Evolutionary conservation across 2,329 filamentous ascomycete species (phyloP).

Genomic region (Neofusicoccum sp.): DNA sequence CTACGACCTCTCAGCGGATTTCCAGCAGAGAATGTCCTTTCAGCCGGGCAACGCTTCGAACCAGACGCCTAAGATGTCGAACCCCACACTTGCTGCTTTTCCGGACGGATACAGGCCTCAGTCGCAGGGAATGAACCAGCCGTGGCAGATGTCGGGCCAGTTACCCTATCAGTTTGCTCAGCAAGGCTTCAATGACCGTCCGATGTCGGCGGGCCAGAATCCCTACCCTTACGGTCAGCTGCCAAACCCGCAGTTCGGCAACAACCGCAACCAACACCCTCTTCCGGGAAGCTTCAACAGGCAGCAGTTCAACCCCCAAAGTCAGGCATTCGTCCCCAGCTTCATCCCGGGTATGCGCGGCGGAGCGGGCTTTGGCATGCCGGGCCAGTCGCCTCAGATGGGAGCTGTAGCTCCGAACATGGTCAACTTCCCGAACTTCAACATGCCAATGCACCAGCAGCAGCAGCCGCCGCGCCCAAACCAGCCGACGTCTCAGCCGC

Average conservation of each 20-base stretch:
- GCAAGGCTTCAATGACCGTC: constrained; percentile 30
- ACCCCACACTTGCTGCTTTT: constrained; percentile 33
- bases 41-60: constrained; percentile 36
- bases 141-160: constrained; percentile 29
- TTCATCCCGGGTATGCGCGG: constrained; percentile 30
- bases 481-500: constrained; percentile 28
- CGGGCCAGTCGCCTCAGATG: constrained; percentile 29
- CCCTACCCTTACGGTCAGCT: constrained; percentile 76
- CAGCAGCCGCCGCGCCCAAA: constrained; percentile 23
- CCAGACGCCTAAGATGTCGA: constrained; percentile 40
- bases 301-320: constrained; percentile 90
- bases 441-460: constrained; percentile 18
- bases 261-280: constrained; percentile 76
- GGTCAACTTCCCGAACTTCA: constrained; percentile 25
- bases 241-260: constrained; percentile 60
- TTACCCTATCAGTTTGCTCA: constrained; percentile 30
- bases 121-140: constrained; percentile 32
- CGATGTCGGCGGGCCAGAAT: constrained; percentile 35
- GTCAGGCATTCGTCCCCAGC: constrained; percentile 81
- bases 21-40: constrained; percentile 48
- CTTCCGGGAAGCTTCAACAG: constrained; percentile 81
- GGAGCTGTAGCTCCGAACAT: constrained; percentile 26
- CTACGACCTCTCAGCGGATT: constrained; percentile 46
- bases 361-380: constrained; percentile 28
- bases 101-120: constrained; percentile 26